Conservation (phyloP, 495 filamentous ascomycete species). For the Pseudomonodictys pantanalensis region DNA sequence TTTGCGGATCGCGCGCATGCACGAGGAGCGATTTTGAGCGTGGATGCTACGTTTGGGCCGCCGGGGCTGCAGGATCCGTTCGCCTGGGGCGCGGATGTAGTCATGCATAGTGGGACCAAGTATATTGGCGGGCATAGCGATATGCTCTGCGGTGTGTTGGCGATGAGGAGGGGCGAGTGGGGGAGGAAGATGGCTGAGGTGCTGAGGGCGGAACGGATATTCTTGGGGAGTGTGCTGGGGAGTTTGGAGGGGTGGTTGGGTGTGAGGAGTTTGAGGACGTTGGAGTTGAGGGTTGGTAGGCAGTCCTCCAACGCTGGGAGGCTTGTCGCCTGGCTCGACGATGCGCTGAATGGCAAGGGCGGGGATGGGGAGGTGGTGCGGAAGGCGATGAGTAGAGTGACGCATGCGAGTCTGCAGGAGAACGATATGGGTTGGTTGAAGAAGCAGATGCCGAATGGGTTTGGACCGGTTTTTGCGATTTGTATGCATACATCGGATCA, state of each 20-base stretch:
- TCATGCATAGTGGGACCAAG: constrained; percentile 92
- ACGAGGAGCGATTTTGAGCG: constrained; percentile 69
- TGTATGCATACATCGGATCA: constrained; percentile 56
- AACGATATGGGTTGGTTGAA: constrained; percentile 66
- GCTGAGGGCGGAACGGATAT: constrained; percentile 63
- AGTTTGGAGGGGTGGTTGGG: constrained; percentile 90
- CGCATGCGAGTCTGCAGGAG: constrained; percentile 74
- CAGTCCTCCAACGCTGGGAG: constrained; percentile 66
- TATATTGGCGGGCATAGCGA: constrained; percentile 95
- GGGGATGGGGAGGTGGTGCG: constrained; percentile 46
- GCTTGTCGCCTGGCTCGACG: constrained; percentile 70
- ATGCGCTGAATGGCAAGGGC: constrained; percentile 43
- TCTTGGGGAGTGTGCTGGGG: constrained; percentile 84
- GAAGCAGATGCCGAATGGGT: constrained; percentile 90
- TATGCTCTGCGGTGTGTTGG: constrained; percentile 80
- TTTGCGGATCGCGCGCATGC: constrained; percentile 71
- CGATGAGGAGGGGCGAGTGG: constrained; percentile 48
- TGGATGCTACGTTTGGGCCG: constrained; percentile 92
- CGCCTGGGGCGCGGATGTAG: constrained; percentile 68
- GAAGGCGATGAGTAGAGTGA: constrained; percentile 56
- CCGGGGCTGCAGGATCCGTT: constrained; percentile 88
- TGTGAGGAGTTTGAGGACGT: constrained; percentile 76
- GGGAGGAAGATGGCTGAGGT: constrained; percentile 42
- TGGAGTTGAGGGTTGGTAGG: constrained; percentile 75
- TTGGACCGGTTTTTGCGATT: constrained; percentile 83